These are phyloP conservation scores for Echinosophora koreensis DNA, from an alignment of 306 rosid species.

Conservation along the genomic window DNA sequence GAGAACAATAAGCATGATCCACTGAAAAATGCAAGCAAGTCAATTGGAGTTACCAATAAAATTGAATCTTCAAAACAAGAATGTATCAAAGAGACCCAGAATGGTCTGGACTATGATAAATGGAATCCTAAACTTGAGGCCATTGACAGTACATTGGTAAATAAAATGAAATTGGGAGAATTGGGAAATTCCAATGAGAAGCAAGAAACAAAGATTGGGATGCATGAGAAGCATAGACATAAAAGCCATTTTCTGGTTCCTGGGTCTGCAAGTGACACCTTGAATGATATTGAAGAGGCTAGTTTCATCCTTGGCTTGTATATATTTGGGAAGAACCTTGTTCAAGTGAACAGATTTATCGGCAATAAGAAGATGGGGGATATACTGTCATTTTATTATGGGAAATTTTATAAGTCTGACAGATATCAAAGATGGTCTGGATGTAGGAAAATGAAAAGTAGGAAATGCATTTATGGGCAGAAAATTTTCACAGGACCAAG, in stretches of 20 bases:
- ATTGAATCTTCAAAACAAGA: conserved; percentile 44
- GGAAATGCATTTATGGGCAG: conserved; percentile 71
- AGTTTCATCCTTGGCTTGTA: conserved; percentile 83
- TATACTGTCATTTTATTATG: conserved; percentile 84
- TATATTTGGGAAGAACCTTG: conserved; percentile 86
- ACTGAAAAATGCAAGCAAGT: conserved; percentile 40
- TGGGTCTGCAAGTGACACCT: conserved; percentile 58
- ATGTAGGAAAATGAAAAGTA: conserved; percentile 72
- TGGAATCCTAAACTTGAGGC: conserved; percentile 48
- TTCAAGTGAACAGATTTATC: conserved; percentile 70
- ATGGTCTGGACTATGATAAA: conserved; percentile 39
- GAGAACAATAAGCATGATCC: conserved; percentile 42
- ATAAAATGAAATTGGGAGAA: conserved; percentile 46
- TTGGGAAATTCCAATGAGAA: conserved; percentile 46
- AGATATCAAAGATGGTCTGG: conserved; percentile 79
- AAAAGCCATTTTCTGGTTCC: conserved; percentile 65
- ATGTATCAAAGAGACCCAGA: conserved; percentile 37
- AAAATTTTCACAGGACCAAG: conserved; percentile 82
- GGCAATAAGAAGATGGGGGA: conserved; percentile 77
- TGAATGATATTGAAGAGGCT: conserved; percentile 76
- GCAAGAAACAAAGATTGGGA: conserved; percentile 46
- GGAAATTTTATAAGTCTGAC: conserved; percentile 76
- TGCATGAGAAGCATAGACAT: conserved; percentile 45
- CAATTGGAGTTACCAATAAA: conserved; percentile 45
- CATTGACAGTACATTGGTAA: conserved; percentile 36